These are phyloP conservation scores for Cyclotella atomus DNA, from an alignment of 108 stramenopile species.

Conservation along the genomic window DNA sequence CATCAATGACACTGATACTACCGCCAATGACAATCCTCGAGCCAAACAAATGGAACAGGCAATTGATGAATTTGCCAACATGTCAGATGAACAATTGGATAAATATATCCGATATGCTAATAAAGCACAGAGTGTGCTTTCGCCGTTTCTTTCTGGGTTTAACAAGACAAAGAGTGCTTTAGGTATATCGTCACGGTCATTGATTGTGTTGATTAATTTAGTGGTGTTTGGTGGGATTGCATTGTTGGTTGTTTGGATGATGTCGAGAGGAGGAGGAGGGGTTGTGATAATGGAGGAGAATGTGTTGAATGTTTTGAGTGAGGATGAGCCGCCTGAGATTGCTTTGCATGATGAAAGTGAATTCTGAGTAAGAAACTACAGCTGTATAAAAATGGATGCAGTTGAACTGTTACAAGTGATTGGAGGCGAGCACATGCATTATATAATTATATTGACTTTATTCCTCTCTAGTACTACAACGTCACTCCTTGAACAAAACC, in stretches of 20 bases:
- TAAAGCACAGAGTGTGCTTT: constrained; percentile 49
- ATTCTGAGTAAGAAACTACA: too few species aligned
- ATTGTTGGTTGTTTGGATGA: constrained; percentile 18
- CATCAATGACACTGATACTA: constrained; percentile 10
- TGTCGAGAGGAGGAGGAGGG: not conserved
- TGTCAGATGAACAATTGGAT: constrained; percentile 77
- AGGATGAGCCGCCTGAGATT: constrained; percentile 8
- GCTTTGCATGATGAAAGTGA: constrained; percentile 14
- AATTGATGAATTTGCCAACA: constrained; percentile 64
- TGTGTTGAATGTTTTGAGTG: not conserved
- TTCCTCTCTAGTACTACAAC: not conserved
- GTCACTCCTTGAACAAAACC: constrained; percentile 45
- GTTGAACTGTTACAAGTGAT: too few species aligned
- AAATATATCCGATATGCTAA: constrained; percentile 55
- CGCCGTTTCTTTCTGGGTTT: constrained; percentile 49
- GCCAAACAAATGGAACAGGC: constrained; percentile 61
- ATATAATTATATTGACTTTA: too few species aligned
- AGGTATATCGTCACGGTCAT: constrained; percentile 31
- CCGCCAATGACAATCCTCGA: constrained; percentile 29
- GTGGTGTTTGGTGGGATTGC: constrained; percentile 2
- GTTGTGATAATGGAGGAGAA: not conserved
- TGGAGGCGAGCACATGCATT: not conserved
- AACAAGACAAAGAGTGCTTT: constrained; percentile 23
- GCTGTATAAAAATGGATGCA: too few species aligned
- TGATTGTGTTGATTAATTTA: constrained; percentile 33